Base-by-base conservation (phyloP, 768 basidiomycete genomes). In the Dentipellis sp. region DNA sequence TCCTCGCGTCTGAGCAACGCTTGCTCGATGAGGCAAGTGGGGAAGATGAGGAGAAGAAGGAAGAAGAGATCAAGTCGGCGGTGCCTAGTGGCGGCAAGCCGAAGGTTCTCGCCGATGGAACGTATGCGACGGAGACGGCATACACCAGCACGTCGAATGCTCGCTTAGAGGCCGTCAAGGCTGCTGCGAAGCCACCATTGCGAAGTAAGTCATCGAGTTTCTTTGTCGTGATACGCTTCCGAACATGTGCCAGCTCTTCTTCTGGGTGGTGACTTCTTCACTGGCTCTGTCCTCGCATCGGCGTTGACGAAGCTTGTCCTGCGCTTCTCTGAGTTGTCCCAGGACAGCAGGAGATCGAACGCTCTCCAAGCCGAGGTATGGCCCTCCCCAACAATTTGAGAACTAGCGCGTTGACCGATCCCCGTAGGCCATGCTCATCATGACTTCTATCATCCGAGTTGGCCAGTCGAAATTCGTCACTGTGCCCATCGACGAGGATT, bases 401-500 rank as follows among this genome's bases (percentile, higher is more conserved):
- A 12, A 7, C 29, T 45, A 19, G 16, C 52, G 49, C 10, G 21
- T 7, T 14, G 17, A 40, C 29, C 57, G 16, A 50, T 37, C 3
- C 10, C 19, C 54, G 34, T 45, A 91, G 88, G 84, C 91, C 5
- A 97, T 99, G 91, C 78, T 99, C 54, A 92, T 98, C 68, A 97
- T 99, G 97, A 86, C 94, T 1, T 97, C 94, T 9, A 78, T 94
- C 67, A 90, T 98, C 66, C 92, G 97, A 50, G 91, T 97, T 55
- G 97, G 97, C 38, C 95, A 98, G 72, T 94, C 93, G 54, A 95
- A 94, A 67, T 94, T 95, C 62, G 89, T 88, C 46, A 83, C 90
- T 0, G 86, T 85, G 1, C 88, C 91, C n/a, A 99, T 99, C 61
- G 97, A 99, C 73, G 97, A 99, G 68, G 97, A 99, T 69, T 94